Percentiles rank a stretch among this genome's conserved stretches.
phyloP scores from a whole-genome alignment of 192 early-diverging fungal species.

The Chytriomyces confervae region DNA sequence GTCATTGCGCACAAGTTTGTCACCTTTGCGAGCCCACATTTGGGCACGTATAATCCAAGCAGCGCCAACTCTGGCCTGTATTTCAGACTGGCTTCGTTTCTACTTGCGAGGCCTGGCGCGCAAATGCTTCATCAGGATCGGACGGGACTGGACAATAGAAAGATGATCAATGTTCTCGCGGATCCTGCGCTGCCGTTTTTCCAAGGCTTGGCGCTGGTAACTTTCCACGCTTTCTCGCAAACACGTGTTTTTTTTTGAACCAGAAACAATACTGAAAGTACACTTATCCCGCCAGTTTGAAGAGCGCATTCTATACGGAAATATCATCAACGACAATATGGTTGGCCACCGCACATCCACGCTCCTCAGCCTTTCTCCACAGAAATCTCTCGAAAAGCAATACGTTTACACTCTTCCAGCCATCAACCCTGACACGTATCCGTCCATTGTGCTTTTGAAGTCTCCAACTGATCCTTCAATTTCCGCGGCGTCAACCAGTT shows the following conservation, averaged over 20 bases:
- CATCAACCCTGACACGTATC: conserved; percentile 8
- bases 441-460: conserved; percentile 3
- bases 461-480: too few species aligned
- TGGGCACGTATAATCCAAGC: conserved; percentile 35
- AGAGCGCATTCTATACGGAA: conserved; percentile 23
- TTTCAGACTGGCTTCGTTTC: background rate
- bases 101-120: conserved; percentile 22
- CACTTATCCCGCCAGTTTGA: conserved; percentile 7
- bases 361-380: background rate
- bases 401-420: background rate
- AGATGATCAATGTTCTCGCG: conserved; percentile 22
- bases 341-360: conserved; percentile 26
- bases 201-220: conserved; percentile 16
- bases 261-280: too few species aligned
- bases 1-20: conserved; percentile 47
- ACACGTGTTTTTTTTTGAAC: background rate
- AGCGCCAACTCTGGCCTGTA: conserved; percentile 27
- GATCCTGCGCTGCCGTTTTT: conserved; percentile 39
- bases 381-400: background rate
- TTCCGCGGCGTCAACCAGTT: too few species aligned
- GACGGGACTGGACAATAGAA: background rate
- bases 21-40: conserved; percentile 57
- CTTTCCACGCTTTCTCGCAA: too few species aligned
- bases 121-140: conserved; percentile 25
- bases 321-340: conserved; percentile 31